Evolutionary conservation across 495 filamentous ascomycete genomes (phyloP), one percentile per base, ranked within the genome.

Genomic region (Daldinia loculata): DNA sequence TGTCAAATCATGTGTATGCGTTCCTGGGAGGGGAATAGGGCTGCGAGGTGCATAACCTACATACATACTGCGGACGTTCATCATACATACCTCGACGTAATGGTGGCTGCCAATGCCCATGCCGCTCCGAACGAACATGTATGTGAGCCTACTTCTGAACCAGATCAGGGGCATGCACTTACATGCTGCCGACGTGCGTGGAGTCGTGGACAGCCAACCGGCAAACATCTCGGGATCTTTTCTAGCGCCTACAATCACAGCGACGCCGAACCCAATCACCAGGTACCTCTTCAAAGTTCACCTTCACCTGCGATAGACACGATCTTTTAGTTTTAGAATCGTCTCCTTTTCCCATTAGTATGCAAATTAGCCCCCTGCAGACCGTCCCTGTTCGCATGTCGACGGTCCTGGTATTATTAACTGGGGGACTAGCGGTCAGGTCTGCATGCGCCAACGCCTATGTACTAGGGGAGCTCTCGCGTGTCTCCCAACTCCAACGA

Each of bases 141-240:
- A 56, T 57, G 62, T 52, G 61, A 53, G 56, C 52, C 27, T 48
- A 19, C 61, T 8, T 62, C 64, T 66, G n/a, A 61, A 29, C 39
- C 43, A 64, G 63, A 63, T 67, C 69, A 63, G 64, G 69, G 69
- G 69, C 61, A 56, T 14, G 48, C 43, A 34, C 24, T 15, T 61
- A 52, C 39, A 43, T 51, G n/a, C 52, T 43, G 15, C 45, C 48
- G 27, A 66, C 39, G 14, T 52, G 43, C 43, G 43, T 48, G 32
- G 32, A 34, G 32, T 34, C 32, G 32, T 34, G 52, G 59, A 64
- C 17, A 51, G 11, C 45, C 60, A 72, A 61, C 60, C 70, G 58
- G 70, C 70, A 73, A 66, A 43, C 70, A 66, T 34, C 51, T 73
- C 70, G 70, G 70, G 66, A 34, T 29, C 70, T 69, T 73, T 73